Conservation (phyloP, 768 basidiomycete species). For the Leccinellum rugosiceps region DNA sequence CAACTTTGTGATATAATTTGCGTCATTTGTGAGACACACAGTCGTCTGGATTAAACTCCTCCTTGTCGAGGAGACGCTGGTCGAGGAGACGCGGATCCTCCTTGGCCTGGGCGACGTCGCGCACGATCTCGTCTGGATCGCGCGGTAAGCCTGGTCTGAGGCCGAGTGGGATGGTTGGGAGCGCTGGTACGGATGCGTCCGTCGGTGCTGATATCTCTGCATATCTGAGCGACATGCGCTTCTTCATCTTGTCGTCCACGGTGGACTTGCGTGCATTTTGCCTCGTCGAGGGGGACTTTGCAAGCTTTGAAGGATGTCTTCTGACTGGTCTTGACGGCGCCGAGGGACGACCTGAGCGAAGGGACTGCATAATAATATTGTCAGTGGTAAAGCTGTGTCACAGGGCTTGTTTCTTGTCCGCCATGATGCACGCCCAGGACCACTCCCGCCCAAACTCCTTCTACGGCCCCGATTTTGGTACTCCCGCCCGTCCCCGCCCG, state of each 20-base stretch:
- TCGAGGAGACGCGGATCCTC: conserved; percentile 65
- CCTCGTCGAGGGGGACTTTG: conserved; percentile 27
- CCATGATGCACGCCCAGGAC: conserved; percentile 32
- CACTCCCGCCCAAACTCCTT: conserved; percentile 36
- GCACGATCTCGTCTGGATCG: conserved; percentile 49
- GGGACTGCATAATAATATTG: conserved; percentile 48
- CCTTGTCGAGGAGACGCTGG: conserved; percentile 62
- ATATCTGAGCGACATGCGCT: conserved; percentile 94
- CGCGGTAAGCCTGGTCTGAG: conserved; percentile 34
- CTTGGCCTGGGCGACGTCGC: conserved; percentile 32
- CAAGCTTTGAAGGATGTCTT: conserved; percentile 29
- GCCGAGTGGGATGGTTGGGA: conserved; percentile 54
- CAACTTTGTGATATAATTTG: neutral
- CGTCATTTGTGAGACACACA: conserved; percentile 51
- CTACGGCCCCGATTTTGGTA: conserved; percentile 27
- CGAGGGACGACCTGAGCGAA: conserved; percentile 50
- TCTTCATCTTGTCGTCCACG: conserved; percentile 91
- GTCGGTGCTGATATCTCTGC: conserved; percentile 79
- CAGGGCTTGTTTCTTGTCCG: conserved; percentile 12
- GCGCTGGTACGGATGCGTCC: conserved; percentile 48
- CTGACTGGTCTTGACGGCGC: conserved; percentile 35
- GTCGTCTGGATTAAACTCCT: conserved; percentile 83
- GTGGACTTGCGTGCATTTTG: conserved; percentile 45
- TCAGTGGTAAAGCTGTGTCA: conserved; percentile 13
- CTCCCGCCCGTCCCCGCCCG: conserved; percentile 11